These are phyloP conservation scores for Phalaenopsis equestris DNA, from an alignment of 106 monocot genomes.

Conservation along the genomic window DNA sequence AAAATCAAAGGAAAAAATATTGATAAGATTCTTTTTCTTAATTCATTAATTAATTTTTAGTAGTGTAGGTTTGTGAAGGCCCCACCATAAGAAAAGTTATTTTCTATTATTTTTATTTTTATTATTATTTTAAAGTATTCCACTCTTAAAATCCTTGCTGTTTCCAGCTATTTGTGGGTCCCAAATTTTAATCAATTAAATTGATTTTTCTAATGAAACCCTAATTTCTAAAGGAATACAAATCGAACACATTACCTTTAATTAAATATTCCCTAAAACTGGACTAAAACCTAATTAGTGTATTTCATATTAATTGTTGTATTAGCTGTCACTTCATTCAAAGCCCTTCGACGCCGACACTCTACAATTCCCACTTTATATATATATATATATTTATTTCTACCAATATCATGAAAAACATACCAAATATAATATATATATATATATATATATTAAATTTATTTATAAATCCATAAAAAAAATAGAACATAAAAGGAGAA, in stretches of 20 bases:
- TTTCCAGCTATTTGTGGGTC: constrained; percentile 6
- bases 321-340: not conserved
- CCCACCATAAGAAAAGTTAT: too few relatives aligned
- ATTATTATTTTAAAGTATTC: not conserved
- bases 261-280: not conserved
- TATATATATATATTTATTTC: too few relatives aligned
- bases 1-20: not conserved
- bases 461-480: too few relatives aligned
- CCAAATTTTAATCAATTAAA: not conserved
- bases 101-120: too few relatives aligned
- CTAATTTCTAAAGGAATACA: not conserved
- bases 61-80: too few relatives aligned
- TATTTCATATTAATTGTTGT: not conserved
- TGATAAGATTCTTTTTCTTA: not conserved
- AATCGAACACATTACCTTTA: not conserved
- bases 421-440: too few relatives aligned
- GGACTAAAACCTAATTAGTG: not conserved
- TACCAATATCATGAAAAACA: too few relatives aligned
- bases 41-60: not conserved
- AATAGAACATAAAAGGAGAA: too few relatives aligned
- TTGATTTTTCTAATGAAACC: not conserved
- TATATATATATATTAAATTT: too few relatives aligned
- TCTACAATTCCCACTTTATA: not conserved
- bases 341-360: not conserved
- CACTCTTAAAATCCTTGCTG: constrained; percentile 3